Percentiles rank a stretch among this genome's conserved stretches.
These are phyloP conservation scores for Chrysochromulina tobinii DNA, from an alignment of 78 protist genomes.

Conservation along the genomic window DNA sequence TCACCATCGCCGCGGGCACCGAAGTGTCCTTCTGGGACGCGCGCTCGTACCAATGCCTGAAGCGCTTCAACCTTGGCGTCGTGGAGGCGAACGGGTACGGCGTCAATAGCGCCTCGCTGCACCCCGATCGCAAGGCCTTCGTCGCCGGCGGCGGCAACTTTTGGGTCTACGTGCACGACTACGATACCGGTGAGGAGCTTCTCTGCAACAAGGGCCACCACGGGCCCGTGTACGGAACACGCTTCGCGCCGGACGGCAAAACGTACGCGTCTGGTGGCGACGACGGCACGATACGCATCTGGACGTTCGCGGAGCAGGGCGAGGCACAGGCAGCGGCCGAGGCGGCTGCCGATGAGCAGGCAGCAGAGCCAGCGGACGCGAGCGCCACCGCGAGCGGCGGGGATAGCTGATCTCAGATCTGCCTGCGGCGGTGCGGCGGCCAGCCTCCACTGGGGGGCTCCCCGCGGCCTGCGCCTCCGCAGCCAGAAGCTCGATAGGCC, in stretches of 20 bases:
- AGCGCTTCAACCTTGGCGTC: not conserved
- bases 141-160: conserved; percentile 81
- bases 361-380: too few relatives aligned
- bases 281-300: conserved; percentile 23
- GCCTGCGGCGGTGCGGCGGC: too few relatives aligned
- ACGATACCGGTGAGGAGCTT: conserved; percentile 48
- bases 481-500: too few relatives aligned
- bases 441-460: too few relatives aligned
- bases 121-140: conserved; percentile 58
- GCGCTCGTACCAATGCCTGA: not conserved
- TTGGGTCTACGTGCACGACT: conserved; percentile 75
- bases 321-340: too few relatives aligned
- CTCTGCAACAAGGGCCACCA: conserved; percentile 76
- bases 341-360: too few relatives aligned
- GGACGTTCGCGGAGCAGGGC: too few relatives aligned
- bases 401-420: too few relatives aligned
- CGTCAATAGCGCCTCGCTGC: conserved; percentile 68
- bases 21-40: not conserved
- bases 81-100: conserved; percentile 51
- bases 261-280: conserved; percentile 43
- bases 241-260: conserved; percentile 33
- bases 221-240: conserved; percentile 76
- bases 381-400: too few relatives aligned
- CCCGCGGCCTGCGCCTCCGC: too few relatives aligned
- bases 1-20: not conserved